Base-by-base conservation (phyloP, 2,329 filamentous ascomycete genomes). In the Tolypocladium endophyticum region DNA sequence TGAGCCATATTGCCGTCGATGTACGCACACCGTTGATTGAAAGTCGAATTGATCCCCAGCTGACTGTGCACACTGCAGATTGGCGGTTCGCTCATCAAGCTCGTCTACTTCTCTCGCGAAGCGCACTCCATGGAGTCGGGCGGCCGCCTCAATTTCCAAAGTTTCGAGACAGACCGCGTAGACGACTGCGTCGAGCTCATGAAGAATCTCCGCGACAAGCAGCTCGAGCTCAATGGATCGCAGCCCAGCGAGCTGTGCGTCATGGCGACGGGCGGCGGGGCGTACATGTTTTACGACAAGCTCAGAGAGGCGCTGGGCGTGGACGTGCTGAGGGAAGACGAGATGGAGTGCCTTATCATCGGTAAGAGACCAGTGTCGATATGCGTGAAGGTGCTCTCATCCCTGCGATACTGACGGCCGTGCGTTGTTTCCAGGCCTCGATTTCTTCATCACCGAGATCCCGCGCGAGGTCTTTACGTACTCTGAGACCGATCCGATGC, bases 361-460 rank as follows among this genome's bases (percentile, higher is more conserved):
- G 92, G 90, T 92, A 73, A 64, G 79, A 9, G 4, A 25, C 33
- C 33, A 14, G 20, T 38, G 12, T 9, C 16, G 47, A 2, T 18
- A n/a, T 4, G 9, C 20, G 20, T 11, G 30, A n/a, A 28, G 4
- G 5, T 3, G 4, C 0, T 14, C 28, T 18, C 18, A 16, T 5
- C 9, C 23, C 45, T 54, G 25, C 12, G n/a, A 53, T 45, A n/a
- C 45, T 56, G 28, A 57, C 56, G 30, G 12, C 23, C 16, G 5
- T 30, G 33, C 45, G 18, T 11, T 54, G 18, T 20, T 33, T 38
- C 62, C 67, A 91, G 92, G 93, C 16, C 86, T 99, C 52, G 94
- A 99, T 72, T 99, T 97, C 77, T 97, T 99, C 80, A 97, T 97
- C 70, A 96, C 91, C 64, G 92, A 97, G 72, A 97, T 99, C 61